phyloP scores from a whole-genome alignment of 2,329 filamentous ascomycete species.

The Penicillium concentricum region DNA sequence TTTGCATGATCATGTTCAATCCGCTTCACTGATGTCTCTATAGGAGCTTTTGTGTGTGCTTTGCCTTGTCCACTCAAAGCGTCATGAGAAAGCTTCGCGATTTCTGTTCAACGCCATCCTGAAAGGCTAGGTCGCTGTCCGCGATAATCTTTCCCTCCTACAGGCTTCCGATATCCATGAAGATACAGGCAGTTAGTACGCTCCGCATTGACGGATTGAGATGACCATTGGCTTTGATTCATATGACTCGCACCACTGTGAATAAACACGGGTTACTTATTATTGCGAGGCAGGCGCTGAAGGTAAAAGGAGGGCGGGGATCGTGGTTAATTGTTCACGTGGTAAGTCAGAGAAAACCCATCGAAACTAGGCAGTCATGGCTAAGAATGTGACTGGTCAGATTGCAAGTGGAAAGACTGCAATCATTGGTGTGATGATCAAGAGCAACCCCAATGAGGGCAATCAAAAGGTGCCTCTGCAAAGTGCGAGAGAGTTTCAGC shows the following conservation, averaged over 20 bases:
- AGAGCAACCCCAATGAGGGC: conserved; percentile 91
- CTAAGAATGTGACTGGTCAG: no score
- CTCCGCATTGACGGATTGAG: neutral
- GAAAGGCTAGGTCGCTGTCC: neutral
- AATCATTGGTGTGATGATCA: conserved; percentile 66
- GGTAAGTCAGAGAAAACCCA: no score
- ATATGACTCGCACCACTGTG: neutral
- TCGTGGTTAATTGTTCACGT: no score
- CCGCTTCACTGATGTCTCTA: neutral
- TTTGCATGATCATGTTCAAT: neutral
- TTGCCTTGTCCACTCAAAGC: neutral
- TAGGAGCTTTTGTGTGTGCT: neutral
- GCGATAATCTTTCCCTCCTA: neutral
- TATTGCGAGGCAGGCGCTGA: neutral
- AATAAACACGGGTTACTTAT: no score
- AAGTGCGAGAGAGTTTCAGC: conserved; percentile 73
- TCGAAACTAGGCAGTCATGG: no score
- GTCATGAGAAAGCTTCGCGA: neutral
- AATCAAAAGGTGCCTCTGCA: conserved; percentile 84
- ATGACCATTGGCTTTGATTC: neutral
- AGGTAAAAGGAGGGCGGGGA: no score
- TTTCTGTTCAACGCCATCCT: neutral
- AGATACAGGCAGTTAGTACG: neutral
- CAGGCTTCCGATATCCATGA: neutral
- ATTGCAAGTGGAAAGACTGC: no score